Conservation (phyloP, 2,329 filamentous ascomycete species). For the Botrytis hyacinthi region DNA sequence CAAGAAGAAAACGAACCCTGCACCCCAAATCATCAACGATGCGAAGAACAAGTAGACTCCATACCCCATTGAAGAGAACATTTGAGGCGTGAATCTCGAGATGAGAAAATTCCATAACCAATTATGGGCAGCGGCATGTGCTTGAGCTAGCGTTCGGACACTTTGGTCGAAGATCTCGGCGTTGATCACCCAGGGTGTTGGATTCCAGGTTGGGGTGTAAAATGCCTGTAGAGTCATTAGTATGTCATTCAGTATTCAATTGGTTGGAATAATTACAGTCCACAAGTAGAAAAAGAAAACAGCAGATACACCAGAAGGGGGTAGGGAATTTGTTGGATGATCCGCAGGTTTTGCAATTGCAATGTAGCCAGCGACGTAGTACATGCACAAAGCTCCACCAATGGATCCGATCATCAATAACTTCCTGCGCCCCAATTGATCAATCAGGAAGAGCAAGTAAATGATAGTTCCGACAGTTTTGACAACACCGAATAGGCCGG, state of each 20-base stretch:
- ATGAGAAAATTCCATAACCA: constrained; percentile 69
- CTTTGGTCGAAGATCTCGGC: constrained; percentile 34
- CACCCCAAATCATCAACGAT: constrained; percentile 56
- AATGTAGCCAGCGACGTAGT: constrained; percentile 33
- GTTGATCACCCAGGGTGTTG: constrained; percentile 33
- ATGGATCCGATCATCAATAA: constrained; percentile 35
- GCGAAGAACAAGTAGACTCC: constrained; percentile 71
- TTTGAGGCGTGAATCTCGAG: constrained; percentile 64
- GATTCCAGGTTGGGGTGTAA: constrained; percentile 34
- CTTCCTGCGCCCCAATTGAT: constrained; percentile 56
- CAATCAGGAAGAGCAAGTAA: constrained; percentile 58
- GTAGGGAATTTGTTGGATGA: constrained; percentile 10
- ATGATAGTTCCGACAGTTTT: constrained; percentile 29
- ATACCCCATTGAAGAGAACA: constrained; percentile 57
- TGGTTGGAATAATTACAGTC: constrained; percentile 44
- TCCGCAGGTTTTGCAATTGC: constrained; percentile 27
- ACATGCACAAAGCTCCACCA: constrained; percentile 25
- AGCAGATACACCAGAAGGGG: constrained; percentile 51
- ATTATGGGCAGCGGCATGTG: constrained; percentile 64
- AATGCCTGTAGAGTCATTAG: constrained; percentile 23
- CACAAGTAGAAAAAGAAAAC: constrained; percentile 74
- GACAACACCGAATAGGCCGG: constrained; percentile 27
- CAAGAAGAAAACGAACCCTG: constrained; percentile 60
- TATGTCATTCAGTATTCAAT: too few relatives aligned
- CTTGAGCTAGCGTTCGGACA: constrained; percentile 47